Conservation (phyloP, 1,139 yeast species). For the Candida sp. region DNA sequence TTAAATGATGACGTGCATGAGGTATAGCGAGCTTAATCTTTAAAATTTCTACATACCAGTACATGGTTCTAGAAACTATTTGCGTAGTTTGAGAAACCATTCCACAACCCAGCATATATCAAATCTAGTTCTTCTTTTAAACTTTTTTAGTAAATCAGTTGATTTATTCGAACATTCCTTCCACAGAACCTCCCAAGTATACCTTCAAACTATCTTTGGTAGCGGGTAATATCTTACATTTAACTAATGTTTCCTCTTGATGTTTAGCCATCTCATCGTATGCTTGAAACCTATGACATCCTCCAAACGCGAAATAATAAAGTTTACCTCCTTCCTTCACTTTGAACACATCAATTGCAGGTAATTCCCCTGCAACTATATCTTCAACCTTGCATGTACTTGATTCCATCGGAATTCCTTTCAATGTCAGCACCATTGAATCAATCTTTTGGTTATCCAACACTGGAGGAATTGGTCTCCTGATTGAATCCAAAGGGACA, state of each 20-base stretch:
- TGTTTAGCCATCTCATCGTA: conserved; percentile 44
- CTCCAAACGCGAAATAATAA: conserved; percentile 79
- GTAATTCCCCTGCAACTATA: conserved; percentile 61
- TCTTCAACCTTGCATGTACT: conserved; percentile 57
- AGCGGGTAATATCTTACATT: conserved; percentile 64
- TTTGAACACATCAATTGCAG: conserved; percentile 72
- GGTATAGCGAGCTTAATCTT: background rate
- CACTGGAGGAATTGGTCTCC: conserved; percentile 83
- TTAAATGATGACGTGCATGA: background rate
- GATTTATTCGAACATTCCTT: conserved; percentile 39
- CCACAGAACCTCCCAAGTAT: conserved; percentile 66
- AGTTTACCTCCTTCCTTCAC: conserved; percentile 60
- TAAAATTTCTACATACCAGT: background rate
- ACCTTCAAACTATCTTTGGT: conserved; percentile 58
- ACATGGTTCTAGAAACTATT: no score
- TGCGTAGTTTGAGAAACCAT: background rate
- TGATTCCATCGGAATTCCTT: conserved; percentile 62
- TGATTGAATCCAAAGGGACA: conserved; percentile 62
- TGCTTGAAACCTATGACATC: conserved; percentile 82
- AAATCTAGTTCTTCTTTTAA: background rate
- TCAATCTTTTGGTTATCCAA: conserved; percentile 68
- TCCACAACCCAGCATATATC: background rate
- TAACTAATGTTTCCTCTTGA: conserved; percentile 47
- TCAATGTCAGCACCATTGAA: conserved; percentile 73
- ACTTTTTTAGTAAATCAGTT: background rate